Evolutionary conservation across 768 basidiomycete genomes (phyloP).

Genomic region (Leccinum rimulosum): DNA sequence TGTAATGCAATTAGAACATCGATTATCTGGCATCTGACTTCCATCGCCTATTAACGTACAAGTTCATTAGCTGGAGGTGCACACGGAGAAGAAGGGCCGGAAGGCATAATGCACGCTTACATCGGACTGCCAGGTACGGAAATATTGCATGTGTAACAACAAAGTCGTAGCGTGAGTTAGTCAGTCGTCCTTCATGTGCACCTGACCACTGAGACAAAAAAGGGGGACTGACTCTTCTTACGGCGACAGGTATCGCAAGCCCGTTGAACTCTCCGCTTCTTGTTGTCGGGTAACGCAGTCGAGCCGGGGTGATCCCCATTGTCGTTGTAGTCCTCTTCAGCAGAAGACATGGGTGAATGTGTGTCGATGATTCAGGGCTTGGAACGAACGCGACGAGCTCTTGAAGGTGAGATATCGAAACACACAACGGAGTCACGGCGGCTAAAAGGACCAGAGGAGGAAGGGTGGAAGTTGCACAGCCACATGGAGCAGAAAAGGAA

Average conservation of each 20-base stretch:
- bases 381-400: not conserved
- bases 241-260: slow-evolving; percentile 82
- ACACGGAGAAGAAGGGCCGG: not conserved
- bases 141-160: not conserved
- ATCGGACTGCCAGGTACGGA: slow-evolving; percentile 18
- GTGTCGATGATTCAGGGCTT: not conserved
- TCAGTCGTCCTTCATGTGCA: not conserved
- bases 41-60: slow-evolving; percentile 50
- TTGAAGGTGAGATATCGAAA: not conserved
- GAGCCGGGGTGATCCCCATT: slow-evolving; percentile 28
- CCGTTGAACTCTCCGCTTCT: slow-evolving; percentile 72
- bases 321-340: slow-evolving; percentile 61
- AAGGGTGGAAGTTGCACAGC: not conserved
- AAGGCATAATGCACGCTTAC: slow-evolving; percentile 15
- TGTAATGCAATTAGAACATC: slow-evolving; percentile 55
- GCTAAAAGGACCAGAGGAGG: not conserved
- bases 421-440: not conserved
- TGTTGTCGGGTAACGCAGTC: slow-evolving; percentile 37
- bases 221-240: slow-evolving; percentile 65
- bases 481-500: not conserved
- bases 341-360: slow-evolving; percentile 42
- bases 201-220: not conserved
- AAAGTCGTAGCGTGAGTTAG: not conserved
- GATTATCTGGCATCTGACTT: slow-evolving; percentile 51
- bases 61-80: not conserved